Base-by-base conservation (phyloP, 805 yeast genomes). In the Candida fluviatilis region DNA sequence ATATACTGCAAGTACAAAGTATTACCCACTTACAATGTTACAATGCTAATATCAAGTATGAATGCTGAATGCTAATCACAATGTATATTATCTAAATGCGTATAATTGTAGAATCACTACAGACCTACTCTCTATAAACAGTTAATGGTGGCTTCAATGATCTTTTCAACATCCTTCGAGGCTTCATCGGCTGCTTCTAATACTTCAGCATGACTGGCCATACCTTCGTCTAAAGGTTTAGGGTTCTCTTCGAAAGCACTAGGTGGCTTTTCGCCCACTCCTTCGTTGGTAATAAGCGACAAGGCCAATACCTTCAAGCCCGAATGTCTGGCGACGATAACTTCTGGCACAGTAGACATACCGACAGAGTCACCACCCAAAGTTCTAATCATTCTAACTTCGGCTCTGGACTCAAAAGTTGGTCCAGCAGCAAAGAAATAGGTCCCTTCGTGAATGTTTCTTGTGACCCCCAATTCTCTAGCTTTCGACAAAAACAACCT, bases 271-370 rank as follows among this genome's bases (percentile, higher is more conserved):
- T 75, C 83, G 18, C 74, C 73, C 5, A 89, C 84, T 26, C 87
- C 89, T 1, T 77, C 81, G 55, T 91, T 91, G 15, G 98, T 91
- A 49, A 91, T 82, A 43, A 93, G 70, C 46, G 93, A 83, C 30
- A 91, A 59, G 0, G 97, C 98, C 45, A 91, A 65, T 4, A 89
- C 95, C 46, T 69, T 73, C 65, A 93, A 61, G 1, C 90, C 95
- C 42, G 81, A 75, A 58, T 93, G 98, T 57, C 95, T 80, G 2
- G 96, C 98, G 14, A 88, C 83, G 43, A 88, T 78, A 2, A 88
- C 95, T 61, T 91, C 99, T 0, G 99, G 97, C 24, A 91, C 97
- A 0, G 98, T 93, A 40, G 95, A 84, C 99, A 91, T 91, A 3
- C 98, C 98, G 2, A 90, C 98, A 0, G 93, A 85, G 60, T 91